phyloP scores from a whole-genome alignment of 177 flowering plant genomes.

The Vitis hybrid region DNA sequence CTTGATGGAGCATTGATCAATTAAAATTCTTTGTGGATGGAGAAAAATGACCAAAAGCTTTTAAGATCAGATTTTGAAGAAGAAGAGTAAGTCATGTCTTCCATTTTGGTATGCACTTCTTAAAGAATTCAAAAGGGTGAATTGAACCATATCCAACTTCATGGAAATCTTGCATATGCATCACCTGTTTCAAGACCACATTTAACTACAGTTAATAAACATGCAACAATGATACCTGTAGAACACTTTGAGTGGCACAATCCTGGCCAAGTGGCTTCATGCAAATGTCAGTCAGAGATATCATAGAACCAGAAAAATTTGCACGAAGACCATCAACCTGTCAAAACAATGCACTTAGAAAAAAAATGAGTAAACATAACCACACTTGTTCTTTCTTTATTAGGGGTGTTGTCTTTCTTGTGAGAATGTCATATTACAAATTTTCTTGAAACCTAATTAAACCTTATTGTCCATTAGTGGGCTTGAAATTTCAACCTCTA shows the following conservation, averaged over 20 bases:
- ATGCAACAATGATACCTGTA: conserved; percentile 56
- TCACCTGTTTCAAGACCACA: background rate
- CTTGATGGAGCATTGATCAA: background rate
- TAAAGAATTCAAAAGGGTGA: background rate
- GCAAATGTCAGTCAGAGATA: conserved; percentile 85
- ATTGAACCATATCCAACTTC: background rate
- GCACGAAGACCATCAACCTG: conserved; percentile 90
- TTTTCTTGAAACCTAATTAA: too few species aligned
- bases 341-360: conserved; percentile 2
- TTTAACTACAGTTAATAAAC: background rate
- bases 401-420: too few species aligned
- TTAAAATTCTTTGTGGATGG: background rate
- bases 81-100: background rate
- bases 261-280: conserved; percentile 91
- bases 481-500: too few species aligned
- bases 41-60: background rate
- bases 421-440: too few species aligned
- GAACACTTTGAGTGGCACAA: conserved; percentile 93
- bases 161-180: background rate
- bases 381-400: background rate
- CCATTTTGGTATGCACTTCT: conserved; percentile 1
- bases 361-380: background rate
- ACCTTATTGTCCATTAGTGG: too few species aligned
- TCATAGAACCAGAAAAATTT: conserved; percentile 68
- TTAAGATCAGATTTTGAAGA: background rate